Conservation (phyloP, 495 filamentous ascomycete species). For the Neurospora sp. region DNA sequence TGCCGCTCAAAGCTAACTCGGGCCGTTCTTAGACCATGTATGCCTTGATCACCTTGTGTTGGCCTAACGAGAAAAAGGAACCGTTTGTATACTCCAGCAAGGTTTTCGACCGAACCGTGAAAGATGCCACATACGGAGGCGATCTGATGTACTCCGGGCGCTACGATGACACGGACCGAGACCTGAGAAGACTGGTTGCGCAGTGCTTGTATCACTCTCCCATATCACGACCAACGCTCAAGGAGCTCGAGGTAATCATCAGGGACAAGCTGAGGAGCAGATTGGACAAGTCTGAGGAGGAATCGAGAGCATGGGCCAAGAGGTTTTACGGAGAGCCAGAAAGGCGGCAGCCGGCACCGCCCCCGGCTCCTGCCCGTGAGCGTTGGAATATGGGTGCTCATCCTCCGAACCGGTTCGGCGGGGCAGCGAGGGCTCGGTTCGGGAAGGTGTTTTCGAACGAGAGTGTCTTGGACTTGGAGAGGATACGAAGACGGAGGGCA, state of each 20-base stretch:
- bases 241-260: background rate
- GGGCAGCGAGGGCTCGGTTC: background rate
- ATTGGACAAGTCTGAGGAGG: background rate
- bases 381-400: background rate
- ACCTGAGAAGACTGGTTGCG: background rate
- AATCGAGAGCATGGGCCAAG: background rate
- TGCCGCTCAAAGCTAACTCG: background rate
- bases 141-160: background rate
- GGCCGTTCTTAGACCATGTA: background rate
- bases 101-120: background rate
- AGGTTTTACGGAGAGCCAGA: background rate
- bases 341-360: background rate
- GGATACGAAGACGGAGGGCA: background rate
- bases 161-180: background rate
- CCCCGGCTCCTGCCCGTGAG: background rate
- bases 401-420: background rate
- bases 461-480: background rate
- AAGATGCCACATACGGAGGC: background rate
- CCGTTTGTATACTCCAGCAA: background rate
- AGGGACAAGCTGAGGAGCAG: background rate
- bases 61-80: background rate
- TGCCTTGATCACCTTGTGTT: background rate
- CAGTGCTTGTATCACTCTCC: background rate
- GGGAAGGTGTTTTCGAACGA: background rate
- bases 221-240: background rate